Conservation (phyloP, 305 asterid species). For the Solanum hybrid region DNA sequence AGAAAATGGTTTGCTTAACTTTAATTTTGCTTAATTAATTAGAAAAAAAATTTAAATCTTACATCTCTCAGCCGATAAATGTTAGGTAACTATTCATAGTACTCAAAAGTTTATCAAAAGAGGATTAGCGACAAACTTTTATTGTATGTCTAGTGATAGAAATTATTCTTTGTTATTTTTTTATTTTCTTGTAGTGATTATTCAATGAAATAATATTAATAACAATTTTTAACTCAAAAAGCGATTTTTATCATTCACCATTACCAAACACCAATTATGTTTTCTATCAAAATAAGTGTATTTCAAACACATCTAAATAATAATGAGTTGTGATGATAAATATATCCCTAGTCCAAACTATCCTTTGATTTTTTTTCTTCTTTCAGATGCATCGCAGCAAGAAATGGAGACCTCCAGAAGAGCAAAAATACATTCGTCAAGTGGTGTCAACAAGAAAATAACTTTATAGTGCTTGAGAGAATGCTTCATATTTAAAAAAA, state of each 20-base stretch:
- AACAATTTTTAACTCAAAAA: not conserved
- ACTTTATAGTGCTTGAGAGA: not conserved
- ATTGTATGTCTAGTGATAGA: not conserved
- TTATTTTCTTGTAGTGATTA: not conserved
- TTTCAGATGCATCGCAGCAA: constrained; percentile 14
- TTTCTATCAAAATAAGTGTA: not conserved
- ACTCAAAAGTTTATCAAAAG: not conserved
- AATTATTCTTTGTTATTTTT: not conserved
- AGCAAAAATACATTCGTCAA: not conserved
- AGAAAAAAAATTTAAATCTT: not conserved
- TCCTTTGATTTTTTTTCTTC: not conserved
- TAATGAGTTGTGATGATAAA: not conserved
- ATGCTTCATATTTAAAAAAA: not conserved
- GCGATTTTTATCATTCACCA: not conserved
- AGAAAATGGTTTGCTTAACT: not conserved
- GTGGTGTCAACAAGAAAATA: not conserved
- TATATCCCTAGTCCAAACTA: not conserved
- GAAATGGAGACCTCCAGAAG: not conserved
- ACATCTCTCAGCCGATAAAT: not conserved
- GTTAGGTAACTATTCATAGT: not conserved
- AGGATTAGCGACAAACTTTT: not conserved
- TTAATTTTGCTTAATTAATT: not conserved
- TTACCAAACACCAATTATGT: not conserved
- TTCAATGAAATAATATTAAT: not conserved
- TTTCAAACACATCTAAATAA: not conserved